Conservation (phyloP, 2,329 filamentous ascomycete species). For the Penicillium sp. region DNA sequence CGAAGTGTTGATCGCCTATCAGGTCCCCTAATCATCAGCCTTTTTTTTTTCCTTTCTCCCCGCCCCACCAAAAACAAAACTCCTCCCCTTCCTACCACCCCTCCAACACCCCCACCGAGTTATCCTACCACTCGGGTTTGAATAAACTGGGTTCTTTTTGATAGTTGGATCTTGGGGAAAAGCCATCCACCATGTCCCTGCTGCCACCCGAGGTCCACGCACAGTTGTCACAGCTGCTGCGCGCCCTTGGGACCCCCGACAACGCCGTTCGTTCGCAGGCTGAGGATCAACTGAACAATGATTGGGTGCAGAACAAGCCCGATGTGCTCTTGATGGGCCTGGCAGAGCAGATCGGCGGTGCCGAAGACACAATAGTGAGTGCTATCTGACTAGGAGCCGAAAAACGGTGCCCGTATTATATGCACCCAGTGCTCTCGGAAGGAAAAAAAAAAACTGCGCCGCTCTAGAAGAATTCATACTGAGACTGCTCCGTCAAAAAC, state of each 20-base stretch:
- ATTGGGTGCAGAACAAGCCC: constrained; percentile 77
- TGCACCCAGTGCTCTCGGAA: neutral
- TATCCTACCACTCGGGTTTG: constrained; percentile 15
- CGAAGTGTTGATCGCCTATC: constrained; percentile 10
- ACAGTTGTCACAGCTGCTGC: constrained; percentile 79
- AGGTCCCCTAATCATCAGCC: constrained; percentile 25
- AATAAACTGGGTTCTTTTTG: constrained; percentile 20
- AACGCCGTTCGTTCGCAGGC: constrained; percentile 79
- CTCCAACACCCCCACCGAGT: constrained; percentile 12
- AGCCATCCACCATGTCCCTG: constrained; percentile 64
- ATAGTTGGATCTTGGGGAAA: constrained; percentile 28
- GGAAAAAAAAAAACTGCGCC: neutral
- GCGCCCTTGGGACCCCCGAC: constrained; percentile 83
- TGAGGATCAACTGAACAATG: constrained; percentile 83
- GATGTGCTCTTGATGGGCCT: constrained; percentile 90
- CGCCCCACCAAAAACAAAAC: constrained; percentile 31
- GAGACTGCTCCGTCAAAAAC: constrained; percentile 6
- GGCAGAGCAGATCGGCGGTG: constrained; percentile 80
- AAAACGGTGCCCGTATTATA: neutral
- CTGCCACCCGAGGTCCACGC: constrained; percentile 78
- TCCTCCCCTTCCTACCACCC: constrained; percentile 21
- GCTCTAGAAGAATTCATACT: neutral
- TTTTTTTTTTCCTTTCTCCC: constrained; percentile 27
- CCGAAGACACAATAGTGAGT: constrained; percentile 68
- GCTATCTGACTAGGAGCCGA: neutral